Conservation (phyloP, 768 basidiomycete species). For the Paxillus ammoniavirescens region DNA sequence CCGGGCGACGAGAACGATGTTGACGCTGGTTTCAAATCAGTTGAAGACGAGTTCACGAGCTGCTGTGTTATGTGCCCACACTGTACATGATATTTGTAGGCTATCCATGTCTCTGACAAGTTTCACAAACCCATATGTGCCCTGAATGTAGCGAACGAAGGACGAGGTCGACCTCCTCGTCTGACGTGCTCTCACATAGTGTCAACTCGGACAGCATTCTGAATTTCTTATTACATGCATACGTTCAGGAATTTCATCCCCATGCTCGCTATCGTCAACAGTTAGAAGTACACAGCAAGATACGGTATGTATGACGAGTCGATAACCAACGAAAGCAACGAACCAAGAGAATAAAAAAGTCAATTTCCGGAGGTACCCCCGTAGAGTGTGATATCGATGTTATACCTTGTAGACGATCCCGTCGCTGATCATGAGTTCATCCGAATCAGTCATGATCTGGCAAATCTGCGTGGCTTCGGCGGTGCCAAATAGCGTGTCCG, state of each 20-base stretch:
- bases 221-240: not conserved
- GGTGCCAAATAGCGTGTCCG: conserved; percentile 71
- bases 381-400: conserved; percentile 5
- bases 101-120: too few relatives aligned
- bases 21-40: too few relatives aligned
- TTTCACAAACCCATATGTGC: too few relatives aligned
- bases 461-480: conserved; percentile 76
- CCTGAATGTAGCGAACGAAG: too few relatives aligned
- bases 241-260: not conserved
- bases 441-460: conserved; percentile 66
- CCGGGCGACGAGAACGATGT: too few relatives aligned
- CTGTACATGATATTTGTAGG: too few relatives aligned
- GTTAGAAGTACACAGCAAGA: conserved; percentile 2
- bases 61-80: too few relatives aligned
- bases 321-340: conserved; percentile 4
- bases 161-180: too few relatives aligned
- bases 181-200: too few relatives aligned
- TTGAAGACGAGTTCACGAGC: too few relatives aligned
- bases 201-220: not conserved
- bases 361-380: not conserved
- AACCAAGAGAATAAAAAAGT: not conserved
- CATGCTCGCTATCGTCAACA: not conserved
- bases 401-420: conserved; percentile 85
- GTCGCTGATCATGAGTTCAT: conserved; percentile 85
- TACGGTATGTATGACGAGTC: not conserved